These are phyloP conservation scores for Aspergillus tanneri DNA, from an alignment of 2,329 filamentous ascomycete species.

Conservation along the genomic window DNA sequence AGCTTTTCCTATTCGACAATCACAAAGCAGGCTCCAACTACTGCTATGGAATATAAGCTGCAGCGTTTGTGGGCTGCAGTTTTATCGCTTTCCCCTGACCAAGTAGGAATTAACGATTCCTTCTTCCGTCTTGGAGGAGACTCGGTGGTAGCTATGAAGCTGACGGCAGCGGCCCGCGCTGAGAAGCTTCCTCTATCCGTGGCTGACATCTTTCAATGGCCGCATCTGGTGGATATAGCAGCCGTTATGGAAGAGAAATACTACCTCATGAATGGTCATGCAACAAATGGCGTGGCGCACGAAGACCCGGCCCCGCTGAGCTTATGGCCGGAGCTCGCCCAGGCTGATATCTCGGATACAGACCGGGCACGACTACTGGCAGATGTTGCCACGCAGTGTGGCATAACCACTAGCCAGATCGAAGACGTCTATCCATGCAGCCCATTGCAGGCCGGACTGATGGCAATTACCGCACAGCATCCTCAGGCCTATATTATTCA, in stretches of 20 bases:
- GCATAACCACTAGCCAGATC: slow-evolving; percentile 10
- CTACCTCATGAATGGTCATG: no score
- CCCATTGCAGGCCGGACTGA: slow-evolving; percentile 36
- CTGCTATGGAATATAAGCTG: not conserved
- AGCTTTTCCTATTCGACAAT: not conserved
- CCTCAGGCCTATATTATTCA: slow-evolving; percentile 42
- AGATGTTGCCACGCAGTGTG: no score
- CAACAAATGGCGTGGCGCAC: no score
- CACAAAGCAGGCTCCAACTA: not conserved
- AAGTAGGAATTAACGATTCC: not conserved
- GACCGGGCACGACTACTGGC: no score
- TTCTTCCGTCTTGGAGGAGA: not conserved
- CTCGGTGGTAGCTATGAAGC: not conserved
- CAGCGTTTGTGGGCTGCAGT: not conserved
- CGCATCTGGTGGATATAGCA: no score
- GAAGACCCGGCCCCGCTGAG: no score
- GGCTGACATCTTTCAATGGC: no score
- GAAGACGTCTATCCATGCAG: slow-evolving; percentile 36
- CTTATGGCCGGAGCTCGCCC: no score
- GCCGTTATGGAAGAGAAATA: no score
- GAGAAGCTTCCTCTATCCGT: no score
- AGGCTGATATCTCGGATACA: no score
- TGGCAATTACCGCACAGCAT: slow-evolving; percentile 40
- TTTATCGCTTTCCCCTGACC: not conserved
- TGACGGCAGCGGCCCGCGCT: no score